Evolutionary conservation across 179 eudicot genomes (phyloP).

Genomic region (Vitellaria paradoxa): DNA sequence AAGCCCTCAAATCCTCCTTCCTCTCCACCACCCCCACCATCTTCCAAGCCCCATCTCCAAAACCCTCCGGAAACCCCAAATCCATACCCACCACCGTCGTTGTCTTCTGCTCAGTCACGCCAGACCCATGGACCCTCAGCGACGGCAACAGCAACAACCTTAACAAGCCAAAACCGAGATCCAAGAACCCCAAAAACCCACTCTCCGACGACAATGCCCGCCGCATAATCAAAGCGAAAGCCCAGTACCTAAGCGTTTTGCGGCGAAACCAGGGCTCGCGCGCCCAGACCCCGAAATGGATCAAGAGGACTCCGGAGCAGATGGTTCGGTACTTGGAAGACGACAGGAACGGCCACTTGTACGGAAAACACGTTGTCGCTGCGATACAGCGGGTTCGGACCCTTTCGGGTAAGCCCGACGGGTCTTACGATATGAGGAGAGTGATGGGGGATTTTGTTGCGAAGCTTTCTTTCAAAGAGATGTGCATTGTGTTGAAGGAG

Average conservation of each 20-base stretch:
- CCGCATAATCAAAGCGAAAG: conserved; percentile 68
- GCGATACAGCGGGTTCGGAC: conserved; percentile 72
- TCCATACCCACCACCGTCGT: conserved; percentile 19
- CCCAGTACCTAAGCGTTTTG: conserved; percentile 47
- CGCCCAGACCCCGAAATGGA: conserved; percentile 71
- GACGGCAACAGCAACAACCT: conserved; percentile 41
- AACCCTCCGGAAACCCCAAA: conserved; percentile 15
- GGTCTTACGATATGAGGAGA: conserved; percentile 69
- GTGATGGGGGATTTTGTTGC: conserved; percentile 81
- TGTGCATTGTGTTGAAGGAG: conserved; percentile 91
- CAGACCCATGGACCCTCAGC: conserved; percentile 84
- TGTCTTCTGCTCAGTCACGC: conserved; percentile 35
- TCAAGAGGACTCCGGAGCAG: conserved; percentile 82
- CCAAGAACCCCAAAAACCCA: conserved; percentile 65
- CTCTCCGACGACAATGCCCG: conserved; percentile 86
- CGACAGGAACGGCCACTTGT: conserved; percentile 76
- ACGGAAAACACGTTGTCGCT: conserved; percentile 80
- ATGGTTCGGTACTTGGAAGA: conserved; percentile 80
- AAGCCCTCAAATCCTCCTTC: conserved; percentile 49
- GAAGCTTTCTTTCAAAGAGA: conserved; percentile 70
- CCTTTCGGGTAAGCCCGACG: conserved; percentile 50
- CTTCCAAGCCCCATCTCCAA: conserved; percentile 9
- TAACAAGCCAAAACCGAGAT: conserved; percentile 62
- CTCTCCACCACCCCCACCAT: conserved; percentile 27
- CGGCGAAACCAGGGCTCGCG: conserved; percentile 74